Base-by-base conservation (phyloP, 2,329 filamentous ascomycete species). In the Neocatenulostroma microsporum region DNA sequence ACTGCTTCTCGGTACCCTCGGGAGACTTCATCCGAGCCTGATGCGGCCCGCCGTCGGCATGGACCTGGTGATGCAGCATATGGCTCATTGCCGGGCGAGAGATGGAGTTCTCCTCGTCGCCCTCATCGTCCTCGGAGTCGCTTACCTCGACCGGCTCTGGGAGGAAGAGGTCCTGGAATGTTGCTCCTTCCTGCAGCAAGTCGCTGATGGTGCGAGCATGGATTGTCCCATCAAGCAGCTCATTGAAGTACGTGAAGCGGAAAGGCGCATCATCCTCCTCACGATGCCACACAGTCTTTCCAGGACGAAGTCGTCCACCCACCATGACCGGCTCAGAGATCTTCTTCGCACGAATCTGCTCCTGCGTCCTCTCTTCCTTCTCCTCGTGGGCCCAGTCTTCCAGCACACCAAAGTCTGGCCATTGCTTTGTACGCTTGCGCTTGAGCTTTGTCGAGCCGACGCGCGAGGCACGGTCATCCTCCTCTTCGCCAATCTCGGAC, bases 181-280 rank as follows among this genome's bases (percentile, higher is more conserved):
- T 83, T 59, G 95, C 91, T 7, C 87, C 89, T 2, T 88, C 87
- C 39, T 94, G 78, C 4, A 95, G 75, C 7, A 95, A 73, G 51
- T 88, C 89, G 14, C 85, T 86, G 45, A 98, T 75, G 50, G 94
- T 86, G 1, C 84, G 76, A 12, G 89, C 86, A 56, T 95, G 88
- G 43, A 96, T 86, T 1, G 88, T 94, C 34, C 86, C 88, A 56
- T 95, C 88, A 62, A 86, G 82, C 37, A 91, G 85, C 0, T 91
- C 95, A 0, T 88, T 95, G 63, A 98, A 98, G 66, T 96, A 95
- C 45, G 88, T 91, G 67, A 94, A 96, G 4, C 89, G 78, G 56
- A 93, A 96, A 0, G 91, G 91, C 0, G 82, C 78, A 47, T 95
- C 89, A 42, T 94, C 88, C 46, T 91, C 84, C 36, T 84, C 79